Evolutionary conservation across 2,329 filamentous ascomycete genomes (phyloP), one percentile per base, ranked within the genome.

Genomic region (Epicoccum nigrum): DNA sequence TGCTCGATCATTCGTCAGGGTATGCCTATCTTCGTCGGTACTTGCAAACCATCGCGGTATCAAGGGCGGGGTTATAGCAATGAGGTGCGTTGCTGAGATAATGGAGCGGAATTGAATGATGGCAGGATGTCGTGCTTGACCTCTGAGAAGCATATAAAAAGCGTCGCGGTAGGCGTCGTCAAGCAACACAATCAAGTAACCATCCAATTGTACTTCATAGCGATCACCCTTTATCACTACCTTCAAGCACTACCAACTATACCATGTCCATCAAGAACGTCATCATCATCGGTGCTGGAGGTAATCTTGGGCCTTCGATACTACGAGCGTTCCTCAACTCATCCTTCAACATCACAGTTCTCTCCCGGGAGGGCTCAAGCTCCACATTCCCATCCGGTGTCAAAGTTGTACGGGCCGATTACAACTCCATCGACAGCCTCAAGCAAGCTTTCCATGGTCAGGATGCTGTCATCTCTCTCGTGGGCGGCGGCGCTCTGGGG

Each of bases 331-430:
- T 81, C 38, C 60, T 76, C 6, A 53, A 68, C 4, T 70, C 69
- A n/a, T 66, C 70, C 9, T 83, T 86, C 72, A 74, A 77, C 47
- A 72, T 86, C 45, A 83, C 81, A 7, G 75, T 83, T 31, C 76
- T 87, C 39, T 81, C 79, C 19, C 83, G 85, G 62, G 68, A 73
- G 31, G 55, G 54, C 16, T 82, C 80, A 4, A 70, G 54, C 11
- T 74, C 75, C 15, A 72, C 69, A 15, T 72, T 74, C 37, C 74
- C 75, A 0, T 64, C 68, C 0, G 64, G 68, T 23, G 72, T 81
- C 41, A 68, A 71, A 7, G 76, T 83, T 25, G 64, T 79, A 57
- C 72, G 73, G 7, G 76, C 79, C 21, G 77, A 84, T 62, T 81
- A 79, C 56, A 71, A 77, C 12, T 64, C 78, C 2, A 67, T 76